Conservation (phyloP, 2,329 filamentous ascomycete species). For the Thelonectria olida region DNA sequence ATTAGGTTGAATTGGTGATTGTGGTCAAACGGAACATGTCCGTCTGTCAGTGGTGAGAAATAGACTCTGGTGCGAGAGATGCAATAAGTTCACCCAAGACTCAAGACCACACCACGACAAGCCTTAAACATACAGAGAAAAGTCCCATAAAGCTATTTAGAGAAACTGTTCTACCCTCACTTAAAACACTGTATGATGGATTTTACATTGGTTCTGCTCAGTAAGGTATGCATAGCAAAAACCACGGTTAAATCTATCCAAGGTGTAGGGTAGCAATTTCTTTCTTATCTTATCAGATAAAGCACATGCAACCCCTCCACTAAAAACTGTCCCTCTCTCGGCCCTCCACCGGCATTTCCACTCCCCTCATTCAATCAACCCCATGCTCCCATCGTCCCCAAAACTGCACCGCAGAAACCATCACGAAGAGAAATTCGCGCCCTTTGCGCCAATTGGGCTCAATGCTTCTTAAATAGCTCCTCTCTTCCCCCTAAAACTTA, state of each 20-base stretch:
- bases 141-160: no score
- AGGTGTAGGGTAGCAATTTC: constrained; percentile 7
- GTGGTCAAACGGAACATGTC: no score
- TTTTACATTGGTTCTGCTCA: no score
- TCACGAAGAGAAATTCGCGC: constrained; percentile 48
- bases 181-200: no score
- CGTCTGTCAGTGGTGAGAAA: no score
- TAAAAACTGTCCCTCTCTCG: constrained; percentile 15
- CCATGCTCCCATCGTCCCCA: constrained; percentile 44
- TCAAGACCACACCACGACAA: no score
- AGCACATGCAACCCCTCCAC: constrained; percentile 12
- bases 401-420: constrained; percentile 60
- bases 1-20: no score
- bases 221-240: no score
- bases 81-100: no score
- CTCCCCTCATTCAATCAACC: constrained; percentile 10
- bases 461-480: constrained; percentile 28
- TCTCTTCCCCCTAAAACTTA: not conserved
- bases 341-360: not conserved
- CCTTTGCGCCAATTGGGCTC: constrained; percentile 38
- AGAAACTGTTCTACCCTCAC: no score
- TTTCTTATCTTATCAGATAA: constrained; percentile 16
- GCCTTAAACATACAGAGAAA: no score
- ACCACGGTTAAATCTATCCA: not conserved
- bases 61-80: no score